Evolutionary conservation across 169 alveolate genomes (phyloP), one percentile per base, ranked within the genome.

Genomic region (Babesia caballi): DNA sequence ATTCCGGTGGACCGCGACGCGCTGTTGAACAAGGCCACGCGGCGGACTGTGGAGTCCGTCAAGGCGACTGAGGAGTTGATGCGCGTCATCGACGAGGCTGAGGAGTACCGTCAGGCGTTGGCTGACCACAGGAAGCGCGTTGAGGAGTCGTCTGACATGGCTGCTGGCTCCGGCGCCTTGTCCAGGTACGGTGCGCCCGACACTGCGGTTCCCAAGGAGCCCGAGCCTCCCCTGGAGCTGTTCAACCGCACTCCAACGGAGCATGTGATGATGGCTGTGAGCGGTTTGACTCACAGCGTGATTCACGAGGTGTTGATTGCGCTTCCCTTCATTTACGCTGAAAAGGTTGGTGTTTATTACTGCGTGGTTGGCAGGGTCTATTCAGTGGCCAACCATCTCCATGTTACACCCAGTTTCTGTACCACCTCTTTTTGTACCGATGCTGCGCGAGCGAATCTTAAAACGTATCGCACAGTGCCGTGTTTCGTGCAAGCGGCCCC

Each of bases 61-160:
- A 89, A 91, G 56, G 84, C 95, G 0, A 74, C 94, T 11, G 95
- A 91, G 53, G 80, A 89, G 40, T 68, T 91, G 50, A 89, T 91
- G 23, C 84, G 50, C 3, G 23, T 65, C n/a, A 38, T 73, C 40
- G 77, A 73, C 25, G 84, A 73, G 33, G 84, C 77, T 3, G 75
- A 71, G 27, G 74, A 71, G 42, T 71, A 71, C 38, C 65, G 73
- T 8, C 30, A 1, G 41, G 82, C 71, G 4, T 56, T 71, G 49
- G 82, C 40, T 11, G 73, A 71, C 51, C 58, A 60, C 46, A 19
- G 27, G 19, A 11, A 8, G 23, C 49, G 19, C 15, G 40, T 51
- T 4, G 65, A 30, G 40, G 66, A 38, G 8, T 25, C 14, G 33
- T 0, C 19, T 0, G 51, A 21, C 21, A 40, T 60, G 40, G 21